Conservation (phyloP, 345 rosid species). For the Corchorus olitorius region DNA sequence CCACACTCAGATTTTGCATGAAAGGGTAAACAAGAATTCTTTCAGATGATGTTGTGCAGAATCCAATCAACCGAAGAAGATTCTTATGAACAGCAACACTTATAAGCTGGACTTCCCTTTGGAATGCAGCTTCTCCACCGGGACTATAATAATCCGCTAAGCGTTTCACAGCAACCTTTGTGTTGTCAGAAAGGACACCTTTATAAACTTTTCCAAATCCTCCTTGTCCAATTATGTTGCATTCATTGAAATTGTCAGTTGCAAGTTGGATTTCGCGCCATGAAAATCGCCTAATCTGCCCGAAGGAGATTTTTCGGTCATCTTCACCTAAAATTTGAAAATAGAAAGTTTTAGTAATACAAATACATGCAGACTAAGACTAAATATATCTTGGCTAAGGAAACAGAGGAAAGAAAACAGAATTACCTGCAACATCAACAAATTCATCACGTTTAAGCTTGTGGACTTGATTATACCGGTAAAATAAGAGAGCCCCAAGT, state of each 20-base stretch:
- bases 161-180: slow-evolving; percentile 82
- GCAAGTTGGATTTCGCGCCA: slow-evolving; percentile 80
- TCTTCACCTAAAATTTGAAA: slow-evolving; percentile 59
- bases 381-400: background rate
- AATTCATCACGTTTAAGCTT: slow-evolving; percentile 52
- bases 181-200: slow-evolving; percentile 78
- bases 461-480: slow-evolving; percentile 45
- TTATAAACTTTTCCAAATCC: slow-evolving; percentile 92
- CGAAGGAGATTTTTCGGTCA: slow-evolving; percentile 61
- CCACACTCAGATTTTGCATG: slow-evolving; percentile 87
- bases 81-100: slow-evolving; percentile 86
- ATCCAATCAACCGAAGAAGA: slow-evolving; percentile 80
- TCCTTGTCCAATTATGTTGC: slow-evolving; percentile 83
- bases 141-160: slow-evolving; percentile 73
- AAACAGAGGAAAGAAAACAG: slow-evolving; percentile 10
- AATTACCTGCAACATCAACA: slow-evolving; percentile 76
- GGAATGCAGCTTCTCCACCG: slow-evolving; percentile 88
- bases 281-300: slow-evolving; percentile 77
- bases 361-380: background rate
- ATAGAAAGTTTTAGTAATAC: background rate
- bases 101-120: slow-evolving; percentile 77
- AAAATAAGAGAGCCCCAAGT: slow-evolving; percentile 51
- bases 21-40: slow-evolving; percentile 90
- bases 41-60: slow-evolving; percentile 72
- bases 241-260: slow-evolving; percentile 79